Evolutionary conservation across 768 basidiomycete species (phyloP).

Genomic region (Podaxis carcinomalis): DNA sequence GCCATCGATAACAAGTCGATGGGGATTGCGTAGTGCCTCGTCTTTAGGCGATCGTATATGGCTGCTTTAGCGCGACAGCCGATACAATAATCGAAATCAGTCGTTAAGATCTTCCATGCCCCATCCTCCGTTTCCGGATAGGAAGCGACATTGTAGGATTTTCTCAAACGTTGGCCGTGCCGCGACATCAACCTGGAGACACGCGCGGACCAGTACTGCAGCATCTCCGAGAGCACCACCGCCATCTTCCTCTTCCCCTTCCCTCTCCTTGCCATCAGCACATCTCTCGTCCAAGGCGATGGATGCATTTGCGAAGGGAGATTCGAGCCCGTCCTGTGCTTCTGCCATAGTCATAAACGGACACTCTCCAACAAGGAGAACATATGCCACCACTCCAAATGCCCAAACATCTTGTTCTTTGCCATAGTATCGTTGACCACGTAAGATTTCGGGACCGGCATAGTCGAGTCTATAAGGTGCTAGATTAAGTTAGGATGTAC

Average conservation of each 20-base stretch:
- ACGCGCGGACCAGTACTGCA: slow-evolving; percentile 76
- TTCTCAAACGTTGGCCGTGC: slow-evolving; percentile 85
- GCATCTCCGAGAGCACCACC: slow-evolving; percentile 85
- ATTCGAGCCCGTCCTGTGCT: slow-evolving; percentile 78
- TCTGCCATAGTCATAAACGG: slow-evolving; percentile 90
- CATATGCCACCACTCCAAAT: slow-evolving; percentile 94
- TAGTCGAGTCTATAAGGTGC: slow-evolving; percentile 68
- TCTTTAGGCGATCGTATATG: slow-evolving; percentile 11
- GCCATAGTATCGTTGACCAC: slow-evolving; percentile 91
- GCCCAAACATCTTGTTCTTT: slow-evolving; percentile 99
- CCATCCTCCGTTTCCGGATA: slow-evolving; percentile 80
- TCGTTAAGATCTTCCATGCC: slow-evolving; percentile 25
- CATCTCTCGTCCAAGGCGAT: slow-evolving; percentile 80
- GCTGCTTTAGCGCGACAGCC: background rate
- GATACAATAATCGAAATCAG: background rate
- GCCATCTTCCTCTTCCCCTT: slow-evolving; percentile 77
- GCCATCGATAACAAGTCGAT: slow-evolving; percentile 15
- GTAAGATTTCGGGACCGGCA: slow-evolving; percentile 93
- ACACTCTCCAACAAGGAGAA: slow-evolving; percentile 88
- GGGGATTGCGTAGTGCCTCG: background rate
- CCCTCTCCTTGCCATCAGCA: slow-evolving; percentile 63
- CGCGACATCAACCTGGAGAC: slow-evolving; percentile 73
- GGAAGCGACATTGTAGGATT: slow-evolving; percentile 75
- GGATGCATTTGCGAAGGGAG: slow-evolving; percentile 71
- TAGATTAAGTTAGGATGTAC: slow-evolving; percentile 11